phyloP scores from a whole-genome alignment of 306 rosid species.

The Gastrolobium bilobum region DNA sequence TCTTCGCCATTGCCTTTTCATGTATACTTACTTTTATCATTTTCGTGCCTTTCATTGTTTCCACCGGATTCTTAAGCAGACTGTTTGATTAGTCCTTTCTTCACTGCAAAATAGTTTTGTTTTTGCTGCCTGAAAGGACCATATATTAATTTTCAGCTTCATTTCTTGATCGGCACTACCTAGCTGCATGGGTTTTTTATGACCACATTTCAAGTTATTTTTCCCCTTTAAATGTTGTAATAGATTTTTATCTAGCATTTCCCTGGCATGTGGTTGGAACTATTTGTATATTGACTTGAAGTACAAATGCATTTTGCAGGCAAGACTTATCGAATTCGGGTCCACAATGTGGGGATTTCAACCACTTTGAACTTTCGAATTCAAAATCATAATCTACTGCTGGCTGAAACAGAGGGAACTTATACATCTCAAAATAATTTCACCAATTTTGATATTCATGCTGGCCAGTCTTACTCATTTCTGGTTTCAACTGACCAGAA shows the following conservation, averaged over 20 bases:
- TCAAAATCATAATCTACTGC: conserved; percentile 76
- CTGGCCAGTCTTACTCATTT: conserved; percentile 90
- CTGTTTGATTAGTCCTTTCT: not conserved
- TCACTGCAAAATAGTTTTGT: conserved; percentile 11
- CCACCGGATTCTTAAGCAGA: not conserved
- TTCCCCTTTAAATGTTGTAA: not conserved
- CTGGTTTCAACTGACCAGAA: conserved; percentile 83
- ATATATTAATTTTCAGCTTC: not conserved
- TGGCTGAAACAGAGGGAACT: conserved; percentile 84
- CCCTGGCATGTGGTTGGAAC: not conserved
- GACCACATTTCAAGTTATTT: not conserved
- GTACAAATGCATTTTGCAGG: conserved; percentile 65
- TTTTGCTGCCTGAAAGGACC: not conserved
- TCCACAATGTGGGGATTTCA: conserved; percentile 89
- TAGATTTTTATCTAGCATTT: not conserved
- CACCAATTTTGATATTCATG: conserved; percentile 81
- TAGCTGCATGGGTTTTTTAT: not conserved
- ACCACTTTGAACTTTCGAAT: conserved; percentile 89
- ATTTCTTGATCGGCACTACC: conserved; percentile 2
- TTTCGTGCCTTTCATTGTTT: conserved; percentile 13
- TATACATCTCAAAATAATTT: conserved; percentile 76
- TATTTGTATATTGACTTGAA: conserved; percentile 26
- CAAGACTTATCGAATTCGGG: conserved; percentile 81
- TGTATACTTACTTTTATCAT: not conserved
- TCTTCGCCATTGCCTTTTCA: not conserved